Percentiles rank a stretch among this genome's conserved stretches.
Conservation (phyloP, 148 eudicot genomes). For the Chenopodium quinoa region DNA sequence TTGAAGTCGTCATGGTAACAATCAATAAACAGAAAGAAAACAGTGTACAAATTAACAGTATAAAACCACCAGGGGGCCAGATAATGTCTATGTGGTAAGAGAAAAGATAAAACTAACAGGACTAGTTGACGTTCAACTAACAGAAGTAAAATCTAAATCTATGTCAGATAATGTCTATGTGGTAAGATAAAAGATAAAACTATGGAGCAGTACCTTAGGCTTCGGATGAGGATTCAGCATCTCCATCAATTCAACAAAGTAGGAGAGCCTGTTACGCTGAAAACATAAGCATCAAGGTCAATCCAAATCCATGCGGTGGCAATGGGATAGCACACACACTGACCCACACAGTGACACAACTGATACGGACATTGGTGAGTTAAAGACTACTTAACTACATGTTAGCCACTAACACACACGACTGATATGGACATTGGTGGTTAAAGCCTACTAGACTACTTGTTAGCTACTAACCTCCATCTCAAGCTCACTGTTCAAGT, state of each 20-base stretch:
- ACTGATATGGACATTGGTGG: neutral
- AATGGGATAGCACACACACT: neutral
- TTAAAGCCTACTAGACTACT: neutral
- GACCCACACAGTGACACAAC: no score
- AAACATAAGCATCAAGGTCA: conserved; percentile 24
- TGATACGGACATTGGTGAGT: no score
- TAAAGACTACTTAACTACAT: neutral
- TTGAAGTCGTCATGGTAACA: neutral
- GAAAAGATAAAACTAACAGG: neutral
- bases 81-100: neutral
- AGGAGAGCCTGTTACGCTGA: conserved; percentile 82
- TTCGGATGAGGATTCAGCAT: conserved; percentile 86
- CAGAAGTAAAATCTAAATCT: neutral
- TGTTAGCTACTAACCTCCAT: neutral
- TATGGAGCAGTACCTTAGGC: conserved; percentile 51
- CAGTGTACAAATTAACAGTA: neutral
- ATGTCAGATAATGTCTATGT: neutral
- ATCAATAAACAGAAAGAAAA: neutral
- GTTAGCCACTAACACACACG: neutral
- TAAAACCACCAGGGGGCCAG: neutral
- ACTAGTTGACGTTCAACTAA: neutral
- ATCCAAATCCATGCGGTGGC: neutral
- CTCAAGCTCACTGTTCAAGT: neutral
- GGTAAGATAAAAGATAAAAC: no score
- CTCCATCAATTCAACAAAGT: conserved; percentile 90